Conservation (phyloP, 305 asterid species). For the Fraxinus angustifolia region DNA sequence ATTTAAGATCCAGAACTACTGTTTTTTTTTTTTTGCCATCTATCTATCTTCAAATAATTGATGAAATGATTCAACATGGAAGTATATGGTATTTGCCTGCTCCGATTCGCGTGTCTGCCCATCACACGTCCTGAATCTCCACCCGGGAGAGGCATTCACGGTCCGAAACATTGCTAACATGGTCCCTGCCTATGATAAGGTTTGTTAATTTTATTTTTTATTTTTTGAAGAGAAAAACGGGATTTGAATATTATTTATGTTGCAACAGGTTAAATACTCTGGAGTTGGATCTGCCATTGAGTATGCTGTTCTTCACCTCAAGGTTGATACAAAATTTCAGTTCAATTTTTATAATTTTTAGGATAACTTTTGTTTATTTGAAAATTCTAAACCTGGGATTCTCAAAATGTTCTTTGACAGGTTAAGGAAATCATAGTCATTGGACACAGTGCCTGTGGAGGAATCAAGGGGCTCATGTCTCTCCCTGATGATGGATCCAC, state of each 20-base stretch:
- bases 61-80: not conserved
- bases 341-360: not conserved
- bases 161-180: slow-evolving; percentile 87
- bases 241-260: not conserved
- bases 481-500: slow-evolving; percentile 60
- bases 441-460: slow-evolving; percentile 97
- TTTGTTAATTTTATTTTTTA: not conserved
- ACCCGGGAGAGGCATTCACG: slow-evolving; percentile 90
- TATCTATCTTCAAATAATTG: not conserved
- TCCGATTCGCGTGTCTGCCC: slow-evolving; percentile 97
- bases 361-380: not conserved
- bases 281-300: slow-evolving; percentile 87
- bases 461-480: slow-evolving; percentile 92
- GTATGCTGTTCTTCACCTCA: slow-evolving; percentile 80
- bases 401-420: slow-evolving; percentile 29
- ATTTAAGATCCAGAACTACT: not conserved
- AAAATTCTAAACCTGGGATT: not conserved
- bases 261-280: slow-evolving; percentile 53
- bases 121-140: slow-evolving; percentile 69
- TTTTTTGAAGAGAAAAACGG: not conserved
- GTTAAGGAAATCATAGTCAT: slow-evolving; percentile 81
- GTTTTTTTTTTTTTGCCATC: not conserved
- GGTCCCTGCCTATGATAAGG: slow-evolving; percentile 90
- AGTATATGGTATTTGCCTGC: slow-evolving; percentile 93
- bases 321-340: slow-evolving; percentile 38